Base-by-base conservation (phyloP, 1,139 yeast species). In the Kodamaea anthophila region DNA sequence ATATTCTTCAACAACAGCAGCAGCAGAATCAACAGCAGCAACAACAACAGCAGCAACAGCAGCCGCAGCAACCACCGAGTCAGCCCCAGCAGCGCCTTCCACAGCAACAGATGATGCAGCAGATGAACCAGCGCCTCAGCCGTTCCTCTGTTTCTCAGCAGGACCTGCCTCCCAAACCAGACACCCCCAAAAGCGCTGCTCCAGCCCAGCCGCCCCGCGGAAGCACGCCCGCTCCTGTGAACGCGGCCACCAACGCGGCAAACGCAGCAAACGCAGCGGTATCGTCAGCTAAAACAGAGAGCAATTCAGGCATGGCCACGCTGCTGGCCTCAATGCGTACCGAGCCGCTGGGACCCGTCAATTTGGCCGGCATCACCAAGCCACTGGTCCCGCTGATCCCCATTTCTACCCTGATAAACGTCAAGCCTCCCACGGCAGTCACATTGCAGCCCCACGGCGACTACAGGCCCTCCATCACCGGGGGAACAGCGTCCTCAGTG, bases 381-480 rank as follows among this genome's bases (percentile, higher is more conserved):
- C 74, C 79, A 7, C 65, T 81, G 15, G 83, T 78, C 9, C 83
- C 91, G 2, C 70, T 83, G 4, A 65, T 84, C 33, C 86, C 91
- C 1, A 78, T 87, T 23, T 77, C 94, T 1, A 70, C 69, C 28
- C 75, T 72, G 13, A 63, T 88, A 23, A 73, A 78, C 27, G 77
- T 85, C 6, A 70, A 74, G 35, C 72, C 77, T 6, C 79, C 84
- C 2, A 65, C 66, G 4, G 76, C 93, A 0, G 77, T 77, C 2
- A 57, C 77, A 1, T 65, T 77, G 36, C 73, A 76, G 36, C 74
- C 73, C 15, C 37, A 47, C 30, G 56, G 55, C 16, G 62, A 59
- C 33, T 71, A 74, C 33, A 70, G 96, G 37, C 94, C 97, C 5
- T 79, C 94, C 2, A 60, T 87, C 31, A 70, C 87, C 15, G 93